These are phyloP conservation scores for Remersonia thermophila DNA, from an alignment of 2,329 filamentous ascomycete species.

Conservation along the genomic window DNA sequence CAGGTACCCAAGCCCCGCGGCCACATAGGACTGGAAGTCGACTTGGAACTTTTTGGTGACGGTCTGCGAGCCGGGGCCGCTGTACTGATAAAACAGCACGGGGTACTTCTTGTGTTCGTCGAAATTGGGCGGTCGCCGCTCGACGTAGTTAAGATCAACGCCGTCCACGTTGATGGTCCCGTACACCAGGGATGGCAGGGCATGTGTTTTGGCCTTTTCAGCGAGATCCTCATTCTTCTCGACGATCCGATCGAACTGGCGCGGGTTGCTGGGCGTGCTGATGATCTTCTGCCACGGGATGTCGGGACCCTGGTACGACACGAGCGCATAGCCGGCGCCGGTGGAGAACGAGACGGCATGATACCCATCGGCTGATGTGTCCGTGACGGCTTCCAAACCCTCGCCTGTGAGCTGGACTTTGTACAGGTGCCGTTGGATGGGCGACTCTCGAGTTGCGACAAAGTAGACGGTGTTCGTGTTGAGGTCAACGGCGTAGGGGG, in stretches of 20 bases:
- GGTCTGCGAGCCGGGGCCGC: slow-evolving; percentile 82
- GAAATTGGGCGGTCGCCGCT: slow-evolving; percentile 84
- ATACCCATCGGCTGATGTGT: slow-evolving; percentile 61
- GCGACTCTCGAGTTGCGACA: slow-evolving; percentile 70
- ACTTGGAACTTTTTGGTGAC: slow-evolving; percentile 71
- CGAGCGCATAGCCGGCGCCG: slow-evolving; percentile 68
- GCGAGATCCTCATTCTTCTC: slow-evolving; percentile 67
- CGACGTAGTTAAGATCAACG: slow-evolving; percentile 58
- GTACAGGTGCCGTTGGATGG: slow-evolving; percentile 85
- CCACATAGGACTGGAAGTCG: slow-evolving; percentile 84
- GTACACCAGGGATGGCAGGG: slow-evolving; percentile 73
- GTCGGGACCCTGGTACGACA: slow-evolving; percentile 71
- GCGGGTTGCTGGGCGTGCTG: slow-evolving; percentile 59
- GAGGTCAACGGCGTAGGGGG: slow-evolving; percentile 74
- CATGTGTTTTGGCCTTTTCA: slow-evolving; percentile 58
- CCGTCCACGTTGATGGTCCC: slow-evolving; percentile 76
- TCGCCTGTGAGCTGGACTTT: slow-evolving; percentile 75
- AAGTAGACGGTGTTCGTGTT: slow-evolving; percentile 86
- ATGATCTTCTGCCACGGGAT: slow-evolving; percentile 88
- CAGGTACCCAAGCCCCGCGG: slow-evolving; percentile 75
- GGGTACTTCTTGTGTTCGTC: slow-evolving; percentile 75
- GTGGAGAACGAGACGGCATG: slow-evolving; percentile 77
- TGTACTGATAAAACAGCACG: slow-evolving; percentile 90
- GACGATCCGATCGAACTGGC: slow-evolving; percentile 54
- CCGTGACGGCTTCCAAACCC: slow-evolving; percentile 59